Percentiles rank a stretch among this genome's conserved stretches.
These are phyloP conservation scores for Achaetomiella virescens DNA, from an alignment of 495 filamentous ascomycete species.

Conservation along the genomic window DNA sequence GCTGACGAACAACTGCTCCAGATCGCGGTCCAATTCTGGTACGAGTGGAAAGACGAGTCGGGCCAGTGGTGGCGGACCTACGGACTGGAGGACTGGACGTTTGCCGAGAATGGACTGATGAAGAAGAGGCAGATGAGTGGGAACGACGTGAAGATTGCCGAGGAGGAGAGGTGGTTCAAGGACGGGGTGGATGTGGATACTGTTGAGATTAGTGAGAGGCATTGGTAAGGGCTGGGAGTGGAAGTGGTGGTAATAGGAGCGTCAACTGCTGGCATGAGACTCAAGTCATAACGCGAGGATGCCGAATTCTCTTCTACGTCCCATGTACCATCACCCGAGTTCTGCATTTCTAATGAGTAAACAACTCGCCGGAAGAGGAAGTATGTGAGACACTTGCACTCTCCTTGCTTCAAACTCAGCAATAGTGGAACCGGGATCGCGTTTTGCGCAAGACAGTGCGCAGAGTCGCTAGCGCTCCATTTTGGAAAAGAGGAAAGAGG, in stretches of 20 bases:
- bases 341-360: too few species aligned
- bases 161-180: conserved; percentile 60
- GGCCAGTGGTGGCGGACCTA: conserved; percentile 90
- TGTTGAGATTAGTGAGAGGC: conserved; percentile 63
- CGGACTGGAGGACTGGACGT: conserved; percentile 91
- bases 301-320: background rate
- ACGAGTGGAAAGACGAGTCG: conserved; percentile 68
- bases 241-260: background rate
- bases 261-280: background rate
- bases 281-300: background rate
- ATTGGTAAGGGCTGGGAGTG: conserved; percentile 52
- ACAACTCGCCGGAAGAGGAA: too few species aligned
- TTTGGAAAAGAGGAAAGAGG: too few species aligned
- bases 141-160: conserved; percentile 69
- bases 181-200: conserved; percentile 69
- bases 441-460: too few species aligned
- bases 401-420: too few species aligned
- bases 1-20: conserved; percentile 13
- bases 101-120: conserved; percentile 74
- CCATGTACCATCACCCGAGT: background rate
- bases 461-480: too few species aligned
- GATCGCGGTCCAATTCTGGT: conserved; percentile 92
- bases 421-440: too few species aligned
- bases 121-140: conserved; percentile 87
- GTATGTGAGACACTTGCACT: too few species aligned